phyloP scores from a whole-genome alignment of 2,329 filamentous ascomycete genomes.

The Aspergillus eucalypticola region DNA sequence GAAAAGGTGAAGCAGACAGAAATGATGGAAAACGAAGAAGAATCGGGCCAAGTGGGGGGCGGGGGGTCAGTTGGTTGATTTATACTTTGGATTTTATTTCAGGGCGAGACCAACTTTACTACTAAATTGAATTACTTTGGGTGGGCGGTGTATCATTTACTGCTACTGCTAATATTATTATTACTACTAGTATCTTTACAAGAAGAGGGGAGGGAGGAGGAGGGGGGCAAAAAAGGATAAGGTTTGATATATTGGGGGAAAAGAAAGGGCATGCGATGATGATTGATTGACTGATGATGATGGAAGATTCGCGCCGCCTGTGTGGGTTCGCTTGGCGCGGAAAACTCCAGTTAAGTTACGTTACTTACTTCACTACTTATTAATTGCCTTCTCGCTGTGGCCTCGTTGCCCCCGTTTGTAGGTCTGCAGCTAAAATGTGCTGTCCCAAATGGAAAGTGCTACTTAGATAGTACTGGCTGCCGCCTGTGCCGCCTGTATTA shows the following conservation, averaged over 20 bases:
- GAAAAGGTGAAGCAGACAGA: neutral
- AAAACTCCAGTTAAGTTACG: no score
- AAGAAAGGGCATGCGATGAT: conserved; percentile 2
- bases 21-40: neutral
- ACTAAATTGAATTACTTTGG: no score
- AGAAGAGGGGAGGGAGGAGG: no score
- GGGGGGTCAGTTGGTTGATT: neutral
- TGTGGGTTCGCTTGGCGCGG: conserved; percentile 8
- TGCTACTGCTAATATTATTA: no score
- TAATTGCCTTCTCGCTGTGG: neutral
- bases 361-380: neutral
- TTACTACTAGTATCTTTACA: no score
- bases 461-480: neutral
- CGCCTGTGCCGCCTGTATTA: neutral
- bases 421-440: no score
- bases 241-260: no score
- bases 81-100: neutral
- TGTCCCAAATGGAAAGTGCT: no score
- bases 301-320: neutral
- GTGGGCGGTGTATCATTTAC: no score
- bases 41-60: conserved; percentile 5
- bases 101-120: neutral
- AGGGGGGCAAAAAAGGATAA: no score
- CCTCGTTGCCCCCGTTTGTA: no score
- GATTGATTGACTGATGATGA: neutral